phyloP scores from a whole-genome alignment of 2,329 filamentous ascomycete genomes.

The Ceratocystiopsis brevicomis region DNA sequence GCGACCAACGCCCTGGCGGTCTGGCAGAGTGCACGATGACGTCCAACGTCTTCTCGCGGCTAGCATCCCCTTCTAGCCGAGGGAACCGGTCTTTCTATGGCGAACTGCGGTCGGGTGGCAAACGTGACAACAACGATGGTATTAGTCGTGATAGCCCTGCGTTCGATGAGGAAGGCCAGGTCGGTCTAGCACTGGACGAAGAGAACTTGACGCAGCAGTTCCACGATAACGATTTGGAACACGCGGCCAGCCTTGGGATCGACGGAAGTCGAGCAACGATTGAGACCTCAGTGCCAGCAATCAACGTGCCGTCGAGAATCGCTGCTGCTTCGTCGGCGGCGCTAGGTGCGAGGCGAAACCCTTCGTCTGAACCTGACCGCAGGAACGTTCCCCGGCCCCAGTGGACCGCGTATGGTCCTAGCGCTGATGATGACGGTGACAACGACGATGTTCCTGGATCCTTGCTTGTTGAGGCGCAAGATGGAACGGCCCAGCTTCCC shows the following conservation, averaged over 20 bases:
- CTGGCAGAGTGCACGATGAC: conserved; percentile 18
- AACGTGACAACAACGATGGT: background rate
- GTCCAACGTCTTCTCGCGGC: conserved; percentile 28
- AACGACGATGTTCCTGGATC: conserved; percentile 48
- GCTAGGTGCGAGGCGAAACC: too few species aligned
- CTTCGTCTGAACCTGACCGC: background rate
- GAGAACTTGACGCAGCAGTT: conserved; percentile 34
- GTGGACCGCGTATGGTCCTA: conserved; percentile 11
- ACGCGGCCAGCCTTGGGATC: conserved; percentile 21
- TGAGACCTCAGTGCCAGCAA: background rate
- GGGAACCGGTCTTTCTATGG: conserved; percentile 30
- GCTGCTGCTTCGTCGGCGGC: too few species aligned
- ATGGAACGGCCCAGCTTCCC: conserved; percentile 2
- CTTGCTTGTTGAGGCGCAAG: conserved; percentile 34
- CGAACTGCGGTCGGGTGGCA: conserved; percentile 20
- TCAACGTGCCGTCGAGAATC: too few species aligned
- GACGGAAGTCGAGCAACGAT: conserved; percentile 28
- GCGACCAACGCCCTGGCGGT: too few species aligned
- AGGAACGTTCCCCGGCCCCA: background rate
- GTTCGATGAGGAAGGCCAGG: conserved; percentile 24
- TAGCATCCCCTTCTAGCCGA: conserved; percentile 18
- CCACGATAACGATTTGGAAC: conserved; percentile 28
- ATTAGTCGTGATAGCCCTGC: too few species aligned
- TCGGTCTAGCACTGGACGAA: conserved; percentile 28
- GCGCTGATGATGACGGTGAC: conserved; percentile 28